Evolutionary conservation across 495 filamentous ascomycete species (phyloP), one percentile per base, ranked within the genome.

Genomic region (Rhizodiscina lignyota): DNA sequence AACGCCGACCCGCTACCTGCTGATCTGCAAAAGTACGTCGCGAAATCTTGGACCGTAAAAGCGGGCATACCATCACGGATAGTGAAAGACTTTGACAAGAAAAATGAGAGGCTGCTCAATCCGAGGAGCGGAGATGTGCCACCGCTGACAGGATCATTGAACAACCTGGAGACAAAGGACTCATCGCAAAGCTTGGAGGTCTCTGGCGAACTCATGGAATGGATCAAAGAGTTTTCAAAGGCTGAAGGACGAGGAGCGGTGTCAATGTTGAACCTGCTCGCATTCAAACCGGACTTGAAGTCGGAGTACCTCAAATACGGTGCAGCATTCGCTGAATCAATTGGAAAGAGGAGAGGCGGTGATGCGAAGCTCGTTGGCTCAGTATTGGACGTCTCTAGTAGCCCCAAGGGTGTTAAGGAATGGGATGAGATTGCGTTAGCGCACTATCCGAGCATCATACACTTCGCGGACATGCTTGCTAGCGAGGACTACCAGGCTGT

Each of bases 241-340:
- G 19, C 44, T 55, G 30, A 49, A 44, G 19, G 58, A 15, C 28
- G 47, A 5, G 61, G 64, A 5, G 65, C 74, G 0, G 69, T 77
- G 3, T 70, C 67, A 2, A 78, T 77, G 74, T 53, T 78, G n/a
- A 79, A 78, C 37, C 55, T 78, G n/a, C 59, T 79, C 4, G 61
- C 72, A 37, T 78, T 79, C 51, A 54, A 61, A 16, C 56, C 59
- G 0, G 59, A 58, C 10, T 61, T 51, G 38, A 71, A 68, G 43
- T 53, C 61, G 33, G 53, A 58, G 26, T 79, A 78, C 45, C 57
- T 64, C 20, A 49, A 62, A 20, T 79, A 77, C 49, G 72, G 72
- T 1, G 50, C 56, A 22, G 68, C 64, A 5, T 79, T 79, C 42
- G 53, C 60, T 4, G 53, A 61, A 17, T 49, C 48, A 0, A 62